phyloP scores from a whole-genome alignment of 352 stramenopile species.

The Globisporangium perplexum region DNA sequence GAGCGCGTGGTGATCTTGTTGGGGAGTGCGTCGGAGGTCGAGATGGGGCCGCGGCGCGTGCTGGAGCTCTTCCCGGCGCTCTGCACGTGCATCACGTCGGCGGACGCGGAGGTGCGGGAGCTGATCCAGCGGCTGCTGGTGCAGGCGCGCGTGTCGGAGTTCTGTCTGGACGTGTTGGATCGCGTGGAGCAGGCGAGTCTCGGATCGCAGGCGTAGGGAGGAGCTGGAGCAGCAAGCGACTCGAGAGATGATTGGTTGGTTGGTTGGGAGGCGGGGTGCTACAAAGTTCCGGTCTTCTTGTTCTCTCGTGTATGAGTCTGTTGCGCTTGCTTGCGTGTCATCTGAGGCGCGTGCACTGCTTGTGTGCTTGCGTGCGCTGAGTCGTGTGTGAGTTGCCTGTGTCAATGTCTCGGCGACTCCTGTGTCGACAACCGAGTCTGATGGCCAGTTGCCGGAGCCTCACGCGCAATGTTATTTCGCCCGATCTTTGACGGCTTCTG shows the following conservation, averaged over 20 bases:
- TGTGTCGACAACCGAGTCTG: too few relatives aligned
- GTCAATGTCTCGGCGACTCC: too few relatives aligned
- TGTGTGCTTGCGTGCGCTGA: too few relatives aligned
- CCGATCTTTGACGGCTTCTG: background rate
- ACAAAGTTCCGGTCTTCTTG: background rate
- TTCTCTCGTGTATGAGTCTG: background rate
- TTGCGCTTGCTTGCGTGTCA: background rate
- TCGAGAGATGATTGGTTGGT: background rate
- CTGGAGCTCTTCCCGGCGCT: slow-evolving; percentile 72
- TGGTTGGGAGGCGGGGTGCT: too few relatives aligned
- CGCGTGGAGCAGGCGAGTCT: background rate
- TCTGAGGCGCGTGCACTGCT: background rate
- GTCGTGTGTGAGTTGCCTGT: too few relatives aligned
- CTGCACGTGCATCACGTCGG: slow-evolving; percentile 74
- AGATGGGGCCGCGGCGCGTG: slow-evolving; percentile 44
- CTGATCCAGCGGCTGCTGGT: slow-evolving; percentile 70
- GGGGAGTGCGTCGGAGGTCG: slow-evolving; percentile 43
- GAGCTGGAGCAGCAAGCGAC: background rate
- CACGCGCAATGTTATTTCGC: background rate
- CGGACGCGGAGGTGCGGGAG: slow-evolving; percentile 50
- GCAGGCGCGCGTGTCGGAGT: slow-evolving; percentile 39
- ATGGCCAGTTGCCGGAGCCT: too few relatives aligned
- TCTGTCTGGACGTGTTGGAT: slow-evolving; percentile 44
- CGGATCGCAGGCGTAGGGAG: background rate
- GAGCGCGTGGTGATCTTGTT: slow-evolving; percentile 72